Percentiles rank a stretch among this genome's conserved stretches.
phyloP scores from a whole-genome alignment of 23 red algal genomes.

The Chondrus crispus region DNA sequence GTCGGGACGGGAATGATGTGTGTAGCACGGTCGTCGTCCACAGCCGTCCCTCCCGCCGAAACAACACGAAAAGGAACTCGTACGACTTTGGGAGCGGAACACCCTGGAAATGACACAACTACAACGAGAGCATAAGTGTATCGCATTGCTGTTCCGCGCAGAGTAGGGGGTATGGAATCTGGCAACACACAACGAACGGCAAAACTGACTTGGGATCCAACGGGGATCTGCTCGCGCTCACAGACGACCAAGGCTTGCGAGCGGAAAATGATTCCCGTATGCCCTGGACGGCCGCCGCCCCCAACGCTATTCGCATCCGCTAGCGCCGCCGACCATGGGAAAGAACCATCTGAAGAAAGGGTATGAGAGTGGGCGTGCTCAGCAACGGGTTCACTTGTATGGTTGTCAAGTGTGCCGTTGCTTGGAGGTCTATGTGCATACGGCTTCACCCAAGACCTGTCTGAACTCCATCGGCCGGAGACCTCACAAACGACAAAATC shows the following conservation, averaged over 20 bases:
- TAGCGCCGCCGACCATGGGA: constrained; percentile 46
- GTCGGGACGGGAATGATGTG: constrained; percentile 53
- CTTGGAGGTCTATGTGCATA: not conserved
- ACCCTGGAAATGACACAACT: constrained; percentile 53
- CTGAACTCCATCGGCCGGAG: constrained; percentile 60
- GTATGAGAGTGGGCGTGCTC: not conserved
- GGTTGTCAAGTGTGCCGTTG: constrained; percentile 17
- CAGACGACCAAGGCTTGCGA: constrained; percentile 57
- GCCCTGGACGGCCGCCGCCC: constrained; percentile 51
- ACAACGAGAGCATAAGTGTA: constrained; percentile 72
- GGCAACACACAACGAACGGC: constrained; percentile 69
- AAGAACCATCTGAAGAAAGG: not conserved
- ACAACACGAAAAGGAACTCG: constrained; percentile 77
- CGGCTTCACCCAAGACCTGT: constrained; percentile 56
- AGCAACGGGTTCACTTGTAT: constrained; percentile 11
- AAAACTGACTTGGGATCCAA: constrained; percentile 27
- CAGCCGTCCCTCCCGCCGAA: constrained; percentile 7
- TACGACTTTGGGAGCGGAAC: constrained; percentile 20
- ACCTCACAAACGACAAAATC: constrained; percentile 61
- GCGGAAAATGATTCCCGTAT: constrained; percentile 74
- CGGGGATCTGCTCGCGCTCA: constrained; percentile 32
- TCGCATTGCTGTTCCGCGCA: constrained; percentile 70
- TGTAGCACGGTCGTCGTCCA: not conserved
- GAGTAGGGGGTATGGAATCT: constrained; percentile 69
- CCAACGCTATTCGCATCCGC: constrained; percentile 54